Evolutionary conservation across 108 stramenopile species (phyloP), one percentile per base, ranked within the genome.

Genomic region (Nannochloropsis gaditana): DNA sequence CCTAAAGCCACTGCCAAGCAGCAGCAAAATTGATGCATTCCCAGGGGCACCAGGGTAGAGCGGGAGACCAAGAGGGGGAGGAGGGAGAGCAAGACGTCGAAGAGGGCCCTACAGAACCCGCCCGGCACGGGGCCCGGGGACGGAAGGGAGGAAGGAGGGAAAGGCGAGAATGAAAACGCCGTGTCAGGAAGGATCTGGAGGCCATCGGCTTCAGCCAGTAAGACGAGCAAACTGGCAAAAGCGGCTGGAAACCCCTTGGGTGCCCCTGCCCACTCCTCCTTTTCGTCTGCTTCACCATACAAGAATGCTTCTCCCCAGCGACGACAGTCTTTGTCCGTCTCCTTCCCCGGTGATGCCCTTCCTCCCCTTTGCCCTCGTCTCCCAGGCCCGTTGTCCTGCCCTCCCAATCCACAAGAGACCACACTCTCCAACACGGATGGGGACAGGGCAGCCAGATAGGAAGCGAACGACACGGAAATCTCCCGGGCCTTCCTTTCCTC

Each of bases 1-100:
- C 59, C 59, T 15, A 73, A n/a, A 73, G 59, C 59, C 59, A 73
- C 59, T 4, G 59, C 59, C 15, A 73, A n/a, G 59, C 59, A 73
- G n/a, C 59, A 73, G n/a, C 59, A 73, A 73, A 73, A 73, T 73
- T n/a, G 15, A 73, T 73, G 59, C 59, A 73, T 73, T n/a, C 59
- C 59, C n/a, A 73, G 6, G 59, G 59, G n/a, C 19, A n/a, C 59
- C 8, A 73, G 6, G 19, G 19, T n/a, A n/a, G 59, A n/a, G 4
- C 3, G 19, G n/a, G 59, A 73, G 19, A 73, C 59, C 19, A 73
- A n/a, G 59, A 0, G n/a, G 59, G 59, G 59, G n/a, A 73, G 59
- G 59, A 73, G 59, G 59, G 59, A 73, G n/a, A 73, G 59, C 19
- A 73, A n/a, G 4, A 8, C 59, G 4, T 73, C 59, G 59, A 73